These are phyloP conservation scores for Coelastrella sp. DNA, from an alignment of 139 green algal genomes.

Conservation along the genomic window DNA sequence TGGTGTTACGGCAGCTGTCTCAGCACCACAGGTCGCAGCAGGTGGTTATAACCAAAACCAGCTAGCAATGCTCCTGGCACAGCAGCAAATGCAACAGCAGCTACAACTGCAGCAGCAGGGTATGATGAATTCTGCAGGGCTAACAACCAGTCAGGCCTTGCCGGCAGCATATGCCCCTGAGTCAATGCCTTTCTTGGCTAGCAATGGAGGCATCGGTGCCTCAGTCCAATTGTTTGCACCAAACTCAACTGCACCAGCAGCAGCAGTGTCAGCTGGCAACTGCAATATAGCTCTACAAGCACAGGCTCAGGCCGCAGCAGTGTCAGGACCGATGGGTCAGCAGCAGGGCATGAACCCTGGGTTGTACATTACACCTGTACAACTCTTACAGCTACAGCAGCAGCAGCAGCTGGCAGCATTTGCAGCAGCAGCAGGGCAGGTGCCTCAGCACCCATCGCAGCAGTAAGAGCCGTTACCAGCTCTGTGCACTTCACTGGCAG, in stretches of 20 bases:
- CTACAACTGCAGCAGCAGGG: neutral
- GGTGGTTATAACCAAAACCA: neutral
- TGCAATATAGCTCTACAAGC: too few species aligned
- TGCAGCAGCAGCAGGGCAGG: neutral
- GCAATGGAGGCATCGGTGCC: neutral
- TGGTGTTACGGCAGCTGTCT: neutral
- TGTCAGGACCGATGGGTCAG: neutral
- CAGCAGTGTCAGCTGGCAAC: too few species aligned
- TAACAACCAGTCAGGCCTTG: neutral
- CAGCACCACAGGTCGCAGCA: neutral
- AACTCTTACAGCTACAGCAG: neutral
- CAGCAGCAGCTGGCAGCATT: neutral
- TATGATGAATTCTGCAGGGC: neutral
- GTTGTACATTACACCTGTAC: neutral
- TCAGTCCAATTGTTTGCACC: neutral
- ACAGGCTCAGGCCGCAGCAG: neutral
- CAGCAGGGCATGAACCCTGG: neutral
- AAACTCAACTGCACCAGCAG: neutral
- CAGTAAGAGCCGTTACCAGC: neutral
- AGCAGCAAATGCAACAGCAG: conserved; percentile 43
- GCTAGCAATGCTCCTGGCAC: neutral
- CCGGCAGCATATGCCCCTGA: neutral
- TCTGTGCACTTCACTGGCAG: too few species aligned
- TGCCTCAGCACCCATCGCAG: neutral
- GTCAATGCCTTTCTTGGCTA: neutral